Evolutionary conservation across 148 eudicot species (phyloP).

Genomic region (Suaeda aralocaspica): DNA sequence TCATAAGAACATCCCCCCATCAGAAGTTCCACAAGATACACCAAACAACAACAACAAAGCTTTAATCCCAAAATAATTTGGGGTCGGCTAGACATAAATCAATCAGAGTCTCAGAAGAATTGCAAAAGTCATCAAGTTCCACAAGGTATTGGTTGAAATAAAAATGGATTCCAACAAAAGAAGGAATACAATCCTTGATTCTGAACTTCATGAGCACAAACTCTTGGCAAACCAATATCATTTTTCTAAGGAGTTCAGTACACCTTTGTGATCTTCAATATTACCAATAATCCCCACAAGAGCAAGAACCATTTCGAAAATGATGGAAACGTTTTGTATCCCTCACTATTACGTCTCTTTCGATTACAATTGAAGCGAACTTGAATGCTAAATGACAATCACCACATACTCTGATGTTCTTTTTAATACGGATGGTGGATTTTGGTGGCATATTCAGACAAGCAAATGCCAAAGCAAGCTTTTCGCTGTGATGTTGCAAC

Average conservation of each 20-base stretch:
- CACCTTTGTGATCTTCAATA: neutral
- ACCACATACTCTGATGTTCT: conserved; percentile 62
- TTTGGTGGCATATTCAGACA: conserved; percentile 50
- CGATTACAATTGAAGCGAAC: conserved; percentile 41
- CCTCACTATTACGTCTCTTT: conserved; percentile 55
- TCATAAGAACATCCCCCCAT: too few species aligned
- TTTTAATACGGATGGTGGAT: conserved; percentile 46
- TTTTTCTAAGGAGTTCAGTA: neutral
- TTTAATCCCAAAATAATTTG: too few species aligned
- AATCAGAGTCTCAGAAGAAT: too few species aligned
- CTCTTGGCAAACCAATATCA: too few species aligned
- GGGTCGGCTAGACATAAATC: too few species aligned
- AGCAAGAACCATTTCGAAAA: conserved; percentile 53
- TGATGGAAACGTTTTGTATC: conserved; percentile 63
- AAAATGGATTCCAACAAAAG: too few species aligned
- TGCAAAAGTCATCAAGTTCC: too few species aligned
- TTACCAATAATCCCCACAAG: conserved; percentile 74
- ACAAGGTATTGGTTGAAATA: too few species aligned
- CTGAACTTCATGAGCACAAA: too few species aligned
- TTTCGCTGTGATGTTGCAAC: conserved; percentile 63
- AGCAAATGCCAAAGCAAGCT: conserved; percentile 62
- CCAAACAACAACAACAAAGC: too few species aligned
- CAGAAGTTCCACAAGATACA: too few species aligned
- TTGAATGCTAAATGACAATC: conserved; percentile 69
- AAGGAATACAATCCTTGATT: too few species aligned